These are phyloP conservation scores for Pneumocystis wakefieldiae DNA, from an alignment of 1,139 yeast species.

Conservation along the genomic window DNA sequence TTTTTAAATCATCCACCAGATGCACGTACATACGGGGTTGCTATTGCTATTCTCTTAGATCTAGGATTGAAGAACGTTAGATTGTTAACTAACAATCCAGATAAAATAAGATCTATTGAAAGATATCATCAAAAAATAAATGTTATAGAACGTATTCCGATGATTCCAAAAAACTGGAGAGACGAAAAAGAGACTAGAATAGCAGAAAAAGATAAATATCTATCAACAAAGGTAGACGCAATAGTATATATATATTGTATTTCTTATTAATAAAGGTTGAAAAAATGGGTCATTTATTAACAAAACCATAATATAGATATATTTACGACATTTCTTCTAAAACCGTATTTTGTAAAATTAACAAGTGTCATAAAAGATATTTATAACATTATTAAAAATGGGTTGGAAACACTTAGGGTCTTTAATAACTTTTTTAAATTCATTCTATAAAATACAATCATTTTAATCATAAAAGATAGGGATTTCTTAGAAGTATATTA, in stretches of 20 bases:
- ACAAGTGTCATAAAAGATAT: neutral
- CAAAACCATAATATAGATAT: slow-evolving; percentile 18
- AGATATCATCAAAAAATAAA: slow-evolving; percentile 56
- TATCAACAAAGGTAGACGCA: slow-evolving; percentile 58
- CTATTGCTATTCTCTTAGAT: slow-evolving; percentile 82
- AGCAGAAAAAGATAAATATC: slow-evolving; percentile 78
- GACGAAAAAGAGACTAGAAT: slow-evolving; percentile 57
- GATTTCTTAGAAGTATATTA: neutral
- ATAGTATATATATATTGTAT: neutral
- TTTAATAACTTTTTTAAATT: no score
- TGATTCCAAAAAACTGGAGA: slow-evolving; percentile 92
- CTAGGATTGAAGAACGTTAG: slow-evolving; percentile 60
- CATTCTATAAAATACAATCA: no score
- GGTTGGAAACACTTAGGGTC: no score
- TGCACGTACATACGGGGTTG: slow-evolving; percentile 79
- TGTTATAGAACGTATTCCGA: slow-evolving; percentile 79
- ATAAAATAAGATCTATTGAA: slow-evolving; percentile 86
- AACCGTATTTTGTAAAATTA: neutral
- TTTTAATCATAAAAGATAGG: neutral
- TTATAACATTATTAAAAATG: neutral
- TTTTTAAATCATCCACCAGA: slow-evolving; percentile 93
- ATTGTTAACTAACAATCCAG: slow-evolving; percentile 87
- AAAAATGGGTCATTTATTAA: slow-evolving; percentile 87
- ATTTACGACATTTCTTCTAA: neutral
- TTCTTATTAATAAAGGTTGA: slow-evolving; percentile 27